Evolutionary conservation across 306 rosid genomes (phyloP), one percentile per base, ranked within the genome.

Genomic region (Trifolium repens): DNA sequence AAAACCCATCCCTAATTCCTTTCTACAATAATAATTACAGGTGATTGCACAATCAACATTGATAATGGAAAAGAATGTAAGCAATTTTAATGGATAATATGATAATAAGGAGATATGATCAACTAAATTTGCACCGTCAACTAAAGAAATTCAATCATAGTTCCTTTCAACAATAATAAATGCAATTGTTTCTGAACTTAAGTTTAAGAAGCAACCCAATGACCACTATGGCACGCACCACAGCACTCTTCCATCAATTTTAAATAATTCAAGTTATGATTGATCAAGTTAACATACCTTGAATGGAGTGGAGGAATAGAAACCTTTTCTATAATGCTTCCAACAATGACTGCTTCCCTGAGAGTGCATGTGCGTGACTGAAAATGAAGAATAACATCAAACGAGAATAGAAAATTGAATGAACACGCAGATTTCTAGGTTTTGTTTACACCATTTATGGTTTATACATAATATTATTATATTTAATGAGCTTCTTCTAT

Each of bases 261-360:
- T 42, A 22, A 53, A 55, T 22, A 43, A 46, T 54, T 62, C 62
- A 64, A 70, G 30, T 58, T 60, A 71, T 63, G 46, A 52, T 43
- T 53, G 74, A 22, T 40, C 26, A 32, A 44, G 79, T 42, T 55
- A 49, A 66, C 80, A 75, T 82, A 92, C 98, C 97, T 90, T 81
- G 98, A 94, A 89, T 94, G 97, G 81, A 90, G 96, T 42, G 90
- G 84, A 53, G 97, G 98, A 86, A 91, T 89, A 59, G 97, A 85
- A 69, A 86, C 86, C 81, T 94, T 94, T 79, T 91, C 88, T 50
- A 94, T 46, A 82, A 94, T 81, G 84, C 98, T 91, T 50, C 98
- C 98, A 74, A 91, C 50, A 62, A 94, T 87, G 68, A 94, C 98
- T 71, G 98, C 98, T 87, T 94, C 98, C 81, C 97, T 90, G 59